phyloP scores from a whole-genome alignment of 495 filamentous ascomycete species.

The Schizothecium vesticola region DNA sequence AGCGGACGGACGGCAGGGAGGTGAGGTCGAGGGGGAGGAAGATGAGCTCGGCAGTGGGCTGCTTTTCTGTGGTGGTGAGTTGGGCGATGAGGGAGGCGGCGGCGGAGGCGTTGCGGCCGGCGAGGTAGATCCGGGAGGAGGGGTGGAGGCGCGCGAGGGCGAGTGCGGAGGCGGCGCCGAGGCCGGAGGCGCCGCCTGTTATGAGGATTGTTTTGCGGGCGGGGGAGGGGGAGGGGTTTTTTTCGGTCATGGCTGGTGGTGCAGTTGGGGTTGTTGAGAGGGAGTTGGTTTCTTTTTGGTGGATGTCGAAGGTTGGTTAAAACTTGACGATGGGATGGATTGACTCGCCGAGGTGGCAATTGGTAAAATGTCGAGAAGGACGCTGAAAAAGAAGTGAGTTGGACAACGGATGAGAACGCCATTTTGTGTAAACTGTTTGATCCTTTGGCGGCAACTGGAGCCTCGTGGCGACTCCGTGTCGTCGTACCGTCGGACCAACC shows the following conservation, averaged over 20 bases:
- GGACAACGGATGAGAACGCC: not conserved
- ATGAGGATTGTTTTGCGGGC: slow-evolving; percentile 51
- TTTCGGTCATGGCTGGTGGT: too few relatives aligned
- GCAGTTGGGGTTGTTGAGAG: too few relatives aligned
- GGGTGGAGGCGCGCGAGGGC: slow-evolving; percentile 52
- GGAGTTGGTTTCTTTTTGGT: too few relatives aligned
- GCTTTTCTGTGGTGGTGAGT: not conserved
- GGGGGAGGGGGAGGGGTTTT: slow-evolving; percentile 18
- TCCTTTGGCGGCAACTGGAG: not conserved
- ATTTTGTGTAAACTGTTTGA: not conserved
- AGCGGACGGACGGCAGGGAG: slow-evolving; percentile 12
- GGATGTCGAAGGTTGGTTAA: not conserved
- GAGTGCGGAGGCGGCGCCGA: slow-evolving; percentile 52
- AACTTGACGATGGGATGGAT: not conserved
- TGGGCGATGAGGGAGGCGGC: slow-evolving; percentile 14
- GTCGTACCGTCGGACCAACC: not conserved
- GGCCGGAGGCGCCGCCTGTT: slow-evolving; percentile 60
- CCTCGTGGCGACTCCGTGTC: not conserved
- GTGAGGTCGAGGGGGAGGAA: slow-evolving; percentile 20
- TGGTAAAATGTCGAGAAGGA: not conserved
- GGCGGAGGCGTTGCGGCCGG: slow-evolving; percentile 23
- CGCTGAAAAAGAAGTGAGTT: not conserved
- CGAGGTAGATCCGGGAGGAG: slow-evolving; percentile 53
- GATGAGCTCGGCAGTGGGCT: not conserved
- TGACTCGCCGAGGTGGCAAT: too few relatives aligned